phyloP scores from a whole-genome alignment of 352 stramenopile species.

The Phytophthora sojae region DNA sequence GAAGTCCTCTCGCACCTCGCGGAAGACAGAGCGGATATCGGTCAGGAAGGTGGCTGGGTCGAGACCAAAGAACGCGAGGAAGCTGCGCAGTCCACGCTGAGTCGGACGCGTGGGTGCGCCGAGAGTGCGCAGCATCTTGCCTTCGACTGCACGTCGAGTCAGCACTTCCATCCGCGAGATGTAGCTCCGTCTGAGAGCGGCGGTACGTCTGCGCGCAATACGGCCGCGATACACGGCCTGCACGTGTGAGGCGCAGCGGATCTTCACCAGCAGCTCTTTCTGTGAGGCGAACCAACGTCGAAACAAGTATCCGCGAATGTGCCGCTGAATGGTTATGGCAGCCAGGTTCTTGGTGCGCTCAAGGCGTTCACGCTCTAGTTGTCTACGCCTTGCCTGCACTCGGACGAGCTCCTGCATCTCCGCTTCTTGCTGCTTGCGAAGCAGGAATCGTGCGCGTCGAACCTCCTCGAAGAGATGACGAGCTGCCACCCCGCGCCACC shows the following conservation, averaged over 20 bases:
- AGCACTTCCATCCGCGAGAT: constrained; percentile 84
- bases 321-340: constrained; percentile 75
- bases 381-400: constrained; percentile 52
- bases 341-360: constrained; percentile 56
- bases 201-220: constrained; percentile 67
- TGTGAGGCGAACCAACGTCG: constrained; percentile 66
- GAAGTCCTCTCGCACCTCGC: constrained; percentile 80
- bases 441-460: constrained; percentile 57
- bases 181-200: constrained; percentile 75
- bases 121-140: constrained; percentile 62
- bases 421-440: constrained; percentile 71
- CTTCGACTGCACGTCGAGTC: constrained; percentile 64
- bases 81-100: constrained; percentile 66
- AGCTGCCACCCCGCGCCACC: constrained; percentile 75
- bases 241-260: constrained; percentile 57
- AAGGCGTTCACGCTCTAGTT: constrained; percentile 58
- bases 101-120: constrained; percentile 65
- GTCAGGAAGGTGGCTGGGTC: constrained; percentile 80
- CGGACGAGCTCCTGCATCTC: constrained; percentile 76
- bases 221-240: constrained; percentile 80
- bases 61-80: constrained; percentile 81
- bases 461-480: constrained; percentile 71
- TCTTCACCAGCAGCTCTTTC: constrained; percentile 56
- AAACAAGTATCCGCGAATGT: constrained; percentile 64
- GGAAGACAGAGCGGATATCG: constrained; percentile 66